Base-by-base conservation (phyloP, 1,284 basidiomycete species). In the Ceratobasidium sp. region DNA sequence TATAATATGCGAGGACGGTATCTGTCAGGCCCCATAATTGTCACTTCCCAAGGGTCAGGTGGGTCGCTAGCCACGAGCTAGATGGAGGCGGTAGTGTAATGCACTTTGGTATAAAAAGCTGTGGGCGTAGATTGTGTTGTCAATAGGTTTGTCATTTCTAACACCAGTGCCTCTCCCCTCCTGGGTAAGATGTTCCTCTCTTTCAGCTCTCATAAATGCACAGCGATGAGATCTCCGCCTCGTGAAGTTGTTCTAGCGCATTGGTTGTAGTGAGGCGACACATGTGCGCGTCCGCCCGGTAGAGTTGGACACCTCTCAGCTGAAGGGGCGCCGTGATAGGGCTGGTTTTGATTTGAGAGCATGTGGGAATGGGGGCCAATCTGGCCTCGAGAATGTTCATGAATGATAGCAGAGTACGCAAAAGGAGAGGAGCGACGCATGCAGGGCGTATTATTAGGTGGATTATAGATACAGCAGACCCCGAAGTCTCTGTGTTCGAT, bases 21-120 rank as follows among this genome's bases (percentile, higher is more conserved):
- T 67, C 9, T 50, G 63, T 67, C 63, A 8, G 50, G 62, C n/a
- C 62, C 46, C 43, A 64, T 49, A n/a, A 49, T 32, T 32, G 46
- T 30, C 7, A 50, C 46, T 28, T 46, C 26, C 62, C 62, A 64
- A 16, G 46, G 3, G 3, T 32, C 41, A 38, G n/a, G 18, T 14
- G 63, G 44, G 32, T 43, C 55, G 14, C 43, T 23, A 26, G 23
- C 30, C 2, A 67, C n/a, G 28, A 43, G 18, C 14, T 43, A n/a
- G 35, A 49, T 21, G 6, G 63, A 38, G 30, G 43, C 9, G 30
- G 30, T n/a, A 13, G 23, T 38, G 13, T 54, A 2, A 8, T 54
- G 28, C 13, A 1, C 3, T 7, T 16, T 43, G 13, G 43, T 11
- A 18, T 11, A 9, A 9, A 9, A 9, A 30, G 1, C 26, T 26